phyloP scores from a whole-genome alignment of 768 basidiomycete genomes.

The Cystobasidium ongulense region DNA sequence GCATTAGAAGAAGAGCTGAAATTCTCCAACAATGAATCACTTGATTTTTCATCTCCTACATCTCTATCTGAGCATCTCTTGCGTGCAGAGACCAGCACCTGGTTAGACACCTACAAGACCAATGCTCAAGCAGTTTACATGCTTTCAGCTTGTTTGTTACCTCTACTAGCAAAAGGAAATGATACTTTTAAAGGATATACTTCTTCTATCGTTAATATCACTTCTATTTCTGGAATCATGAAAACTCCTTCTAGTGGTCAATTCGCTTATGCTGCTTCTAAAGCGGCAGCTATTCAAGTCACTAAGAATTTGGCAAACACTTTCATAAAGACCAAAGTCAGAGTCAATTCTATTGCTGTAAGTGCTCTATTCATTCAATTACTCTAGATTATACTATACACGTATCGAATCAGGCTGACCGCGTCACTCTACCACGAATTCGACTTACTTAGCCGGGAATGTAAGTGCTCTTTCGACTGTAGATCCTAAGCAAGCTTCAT shows the following conservation, averaged over 20 bases:
- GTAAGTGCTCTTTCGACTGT: neutral
- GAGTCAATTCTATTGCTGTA: conserved; percentile 8
- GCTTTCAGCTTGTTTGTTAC: conserved; percentile 3
- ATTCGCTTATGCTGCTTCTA: conserved; percentile 11
- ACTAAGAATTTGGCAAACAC: conserved; percentile 15
- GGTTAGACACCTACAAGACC: neutral
- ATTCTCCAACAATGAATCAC: neutral
- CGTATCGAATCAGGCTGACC: no score
- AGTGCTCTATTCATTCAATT: neutral
- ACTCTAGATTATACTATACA: neutral
- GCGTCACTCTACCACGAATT: no score
- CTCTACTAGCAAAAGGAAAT: conserved; percentile 2
- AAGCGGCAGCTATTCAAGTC: conserved; percentile 10
- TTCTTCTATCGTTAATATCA: conserved; percentile 16
- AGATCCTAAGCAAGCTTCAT: neutral
- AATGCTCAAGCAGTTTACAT: conserved; percentile 3
- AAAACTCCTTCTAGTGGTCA: conserved; percentile 1
- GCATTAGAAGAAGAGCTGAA: neutral
- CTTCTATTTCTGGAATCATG: conserved; percentile 12
- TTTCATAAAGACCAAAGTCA: conserved; percentile 1
- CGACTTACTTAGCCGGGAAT: neutral
- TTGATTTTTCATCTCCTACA: neutral
- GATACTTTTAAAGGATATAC: conserved; percentile 7
- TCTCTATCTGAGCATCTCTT: conserved; percentile 6
- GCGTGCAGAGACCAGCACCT: neutral